Base-by-base conservation (phyloP, 2,329 filamentous ascomycete genomes). In the Fusarium pininemorale region DNA sequence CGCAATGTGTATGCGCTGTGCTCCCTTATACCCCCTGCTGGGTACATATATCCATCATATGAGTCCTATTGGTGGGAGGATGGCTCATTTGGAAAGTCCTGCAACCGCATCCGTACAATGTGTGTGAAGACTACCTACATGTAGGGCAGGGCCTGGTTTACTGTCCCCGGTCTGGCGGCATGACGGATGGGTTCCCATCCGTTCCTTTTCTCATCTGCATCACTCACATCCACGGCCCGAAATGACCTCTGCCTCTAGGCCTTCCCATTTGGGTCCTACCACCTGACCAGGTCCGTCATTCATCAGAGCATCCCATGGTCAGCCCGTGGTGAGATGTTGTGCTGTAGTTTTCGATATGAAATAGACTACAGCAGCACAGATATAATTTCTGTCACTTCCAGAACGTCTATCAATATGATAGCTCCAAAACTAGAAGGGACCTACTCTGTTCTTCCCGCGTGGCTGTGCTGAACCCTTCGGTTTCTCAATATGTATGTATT, bases 231-330 rank as follows among this genome's bases (percentile, higher is more conserved):
- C 64, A 68, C 63, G 63, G 64, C 65, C 73, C 65, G 68, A 76
- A 66, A 73, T 74, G 66, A 72, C 65, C 56, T 70, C 59, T 73
- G 50, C 41, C 59, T 69, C 61, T 47, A 67, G 64, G 74, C 73
- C 70, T 77, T 77, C 76, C 76, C 61, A 35, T 76, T 78, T 67
- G 54, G 64, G 75, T 48, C 60, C 75, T 72, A 66, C 73, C 76
- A 78, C 73, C 69, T 78, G 75, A 77, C 69, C 63, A 51, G 71
- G 75, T 54, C 67, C 37, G 57, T 59, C 62, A 59, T 61, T 70
- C 70, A 75, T 54, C 60, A 55, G 56, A 51, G 58, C 74, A 69
- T 72, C 59, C 57, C 72, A 75, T 76, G 58, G 56, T 51, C 54
- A 56, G 68, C 53, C 47, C 57, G 71, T 75, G 54, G 68, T 50